Evolutionary conservation across 2,329 filamentous ascomycete genomes (phyloP).

Genomic region (Nannizziopsis barbatae): DNA sequence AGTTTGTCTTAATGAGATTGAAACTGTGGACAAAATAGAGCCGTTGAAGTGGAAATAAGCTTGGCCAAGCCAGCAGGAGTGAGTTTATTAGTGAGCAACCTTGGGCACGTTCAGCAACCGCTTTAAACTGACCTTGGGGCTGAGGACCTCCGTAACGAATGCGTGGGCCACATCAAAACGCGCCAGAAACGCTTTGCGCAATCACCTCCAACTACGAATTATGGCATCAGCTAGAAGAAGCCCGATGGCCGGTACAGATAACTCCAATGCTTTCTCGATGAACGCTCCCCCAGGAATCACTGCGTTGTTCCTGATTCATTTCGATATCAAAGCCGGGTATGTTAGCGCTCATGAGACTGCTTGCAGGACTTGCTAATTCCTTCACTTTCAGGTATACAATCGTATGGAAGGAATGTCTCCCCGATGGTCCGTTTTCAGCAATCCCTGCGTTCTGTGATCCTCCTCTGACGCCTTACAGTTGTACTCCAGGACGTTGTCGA

Average conservation of each 20-base stretch:
- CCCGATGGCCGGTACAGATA: conserved; percentile 22
- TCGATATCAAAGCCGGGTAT: conserved; percentile 85
- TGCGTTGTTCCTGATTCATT: conserved; percentile 78
- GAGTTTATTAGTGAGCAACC: too few species aligned
- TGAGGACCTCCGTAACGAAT: background rate
- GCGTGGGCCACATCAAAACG: background rate
- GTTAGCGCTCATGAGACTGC: conserved; percentile 11
- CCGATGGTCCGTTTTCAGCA: conserved; percentile 45
- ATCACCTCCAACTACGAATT: conserved; percentile 3
- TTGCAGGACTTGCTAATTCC: conserved; percentile 3
- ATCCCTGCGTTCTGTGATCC: background rate
- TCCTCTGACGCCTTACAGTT: conserved; percentile 28
- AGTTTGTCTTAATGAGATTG: too few species aligned
- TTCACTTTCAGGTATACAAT: conserved; percentile 55
- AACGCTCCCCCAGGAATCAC: conserved; percentile 46
- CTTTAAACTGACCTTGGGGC: too few species aligned
- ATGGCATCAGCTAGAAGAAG: conserved; percentile 16
- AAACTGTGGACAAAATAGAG: too few species aligned
- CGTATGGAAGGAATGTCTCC: conserved; percentile 66
- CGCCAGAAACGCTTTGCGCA: background rate
- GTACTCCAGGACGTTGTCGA: conserved; percentile 76
- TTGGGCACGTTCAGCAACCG: too few species aligned
- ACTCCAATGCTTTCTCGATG: conserved; percentile 24
- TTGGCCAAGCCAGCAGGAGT: too few species aligned
- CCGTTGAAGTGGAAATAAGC: too few species aligned